These are phyloP conservation scores for Penicillium bialowiezense DNA, from an alignment of 495 filamentous ascomycete species.

Conservation along the genomic window DNA sequence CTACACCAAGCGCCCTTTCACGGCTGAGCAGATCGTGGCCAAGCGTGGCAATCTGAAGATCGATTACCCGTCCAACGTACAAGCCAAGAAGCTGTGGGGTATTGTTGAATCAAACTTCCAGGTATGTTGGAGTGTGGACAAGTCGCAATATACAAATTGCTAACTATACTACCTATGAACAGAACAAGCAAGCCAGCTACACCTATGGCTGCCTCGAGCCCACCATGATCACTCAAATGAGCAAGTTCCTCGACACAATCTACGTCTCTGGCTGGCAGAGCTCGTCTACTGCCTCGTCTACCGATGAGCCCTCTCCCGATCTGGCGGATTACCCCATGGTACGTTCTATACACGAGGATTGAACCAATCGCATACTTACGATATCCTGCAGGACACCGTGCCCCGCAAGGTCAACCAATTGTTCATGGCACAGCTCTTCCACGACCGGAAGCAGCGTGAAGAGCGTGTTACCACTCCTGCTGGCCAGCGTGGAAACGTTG, in stretches of 20 bases:
- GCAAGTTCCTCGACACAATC: slow-evolving; percentile 96
- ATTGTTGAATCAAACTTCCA: slow-evolving; percentile 83
- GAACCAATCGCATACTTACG: slow-evolving; percentile 1
- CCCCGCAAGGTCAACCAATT: slow-evolving; percentile 97
- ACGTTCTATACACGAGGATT: slow-evolving; percentile 22
- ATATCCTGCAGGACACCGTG: slow-evolving; percentile 72
- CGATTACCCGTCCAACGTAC: slow-evolving; percentile 82
- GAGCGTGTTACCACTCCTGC: slow-evolving; percentile 81
- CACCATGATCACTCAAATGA: slow-evolving; percentile 98
- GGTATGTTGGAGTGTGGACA: slow-evolving; percentile 41
- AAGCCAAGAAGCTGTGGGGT: slow-evolving; percentile 91
- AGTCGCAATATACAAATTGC: neutral
- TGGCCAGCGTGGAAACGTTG: slow-evolving; percentile 65
- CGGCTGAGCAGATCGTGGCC: slow-evolving; percentile 92
- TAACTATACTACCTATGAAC: slow-evolving; percentile 5
- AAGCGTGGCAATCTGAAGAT: slow-evolving; percentile 92
- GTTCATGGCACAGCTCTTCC: slow-evolving; percentile 97
- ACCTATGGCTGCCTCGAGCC: slow-evolving; percentile 98
- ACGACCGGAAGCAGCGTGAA: slow-evolving; percentile 97
- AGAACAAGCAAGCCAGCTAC: slow-evolving; percentile 82
- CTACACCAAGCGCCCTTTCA: slow-evolving; percentile 88
- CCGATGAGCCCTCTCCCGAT: slow-evolving; percentile 95
- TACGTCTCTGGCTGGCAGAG: slow-evolving; percentile 99
- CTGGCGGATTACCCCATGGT: slow-evolving; percentile 98
- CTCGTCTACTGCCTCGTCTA: slow-evolving; percentile 89